Conservation (phyloP, 768 basidiomycete species). For the Lepiota brunneoincarnata region DNA sequence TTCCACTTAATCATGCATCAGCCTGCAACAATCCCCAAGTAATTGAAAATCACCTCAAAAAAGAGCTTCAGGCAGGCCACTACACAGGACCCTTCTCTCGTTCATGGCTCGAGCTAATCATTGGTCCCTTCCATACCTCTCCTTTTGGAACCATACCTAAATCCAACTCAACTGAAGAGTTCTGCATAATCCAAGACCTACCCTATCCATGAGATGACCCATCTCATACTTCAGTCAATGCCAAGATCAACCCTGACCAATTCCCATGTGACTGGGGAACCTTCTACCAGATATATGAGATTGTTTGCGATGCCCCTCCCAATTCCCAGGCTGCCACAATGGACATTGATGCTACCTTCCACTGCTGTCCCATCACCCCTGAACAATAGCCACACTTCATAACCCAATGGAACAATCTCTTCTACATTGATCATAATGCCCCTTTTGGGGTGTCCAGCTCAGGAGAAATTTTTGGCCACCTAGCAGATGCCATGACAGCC, state of each 20-base stretch:
- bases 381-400: slow-evolving; percentile 28
- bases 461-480: slow-evolving; percentile 30
- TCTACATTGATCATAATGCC: slow-evolving; percentile 31
- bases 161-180: too few species aligned
- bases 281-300: slow-evolving; percentile 20
- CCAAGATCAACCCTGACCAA: slow-evolving; percentile 12
- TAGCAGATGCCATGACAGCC: slow-evolving; percentile 31
- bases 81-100: too few species aligned
- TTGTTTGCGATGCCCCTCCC: slow-evolving; percentile 28
- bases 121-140: too few species aligned
- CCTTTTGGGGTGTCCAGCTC: slow-evolving; percentile 31
- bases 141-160: too few species aligned
- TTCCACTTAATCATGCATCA: too few species aligned
- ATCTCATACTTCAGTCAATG: slow-evolving; percentile 21
- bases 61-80: too few species aligned
- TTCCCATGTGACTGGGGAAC: slow-evolving; percentile 32
- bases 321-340: slow-evolving; percentile 34
- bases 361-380: slow-evolving; percentile 31
- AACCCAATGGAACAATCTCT: slow-evolving; percentile 27
- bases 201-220: slow-evolving; percentile 27
- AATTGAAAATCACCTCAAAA: too few species aligned
- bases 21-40: too few species aligned
- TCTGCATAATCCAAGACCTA: slow-evolving; percentile 25
- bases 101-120: too few species aligned
- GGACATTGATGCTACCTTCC: slow-evolving; percentile 37